These are phyloP conservation scores for Microcyclospora pomicola DNA, from an alignment of 2,329 filamentous ascomycete species.

Conservation along the genomic window DNA sequence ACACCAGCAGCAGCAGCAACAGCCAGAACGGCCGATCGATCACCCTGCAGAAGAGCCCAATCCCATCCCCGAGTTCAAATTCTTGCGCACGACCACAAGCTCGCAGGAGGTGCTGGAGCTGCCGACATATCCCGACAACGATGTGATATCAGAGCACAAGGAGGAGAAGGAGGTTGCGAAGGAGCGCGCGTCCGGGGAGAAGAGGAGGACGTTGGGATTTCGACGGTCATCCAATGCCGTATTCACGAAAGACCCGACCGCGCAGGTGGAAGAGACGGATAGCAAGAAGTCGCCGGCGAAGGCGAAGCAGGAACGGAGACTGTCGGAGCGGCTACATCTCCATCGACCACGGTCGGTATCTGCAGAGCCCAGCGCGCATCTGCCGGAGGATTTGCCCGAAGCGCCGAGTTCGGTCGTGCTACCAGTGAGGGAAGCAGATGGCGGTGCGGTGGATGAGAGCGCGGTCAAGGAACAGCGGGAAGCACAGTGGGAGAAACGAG, in stretches of 20 bases:
- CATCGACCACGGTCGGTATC: constrained; percentile 41
- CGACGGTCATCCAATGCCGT: constrained; percentile 21
- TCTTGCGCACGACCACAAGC: constrained; percentile 72
- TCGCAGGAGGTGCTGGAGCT: constrained; percentile 67
- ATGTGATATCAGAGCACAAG: constrained; percentile 1
- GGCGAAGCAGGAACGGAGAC: constrained; percentile 28
- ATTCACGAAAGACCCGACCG: constrained; percentile 11
- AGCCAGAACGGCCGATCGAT: constrained; percentile 15
- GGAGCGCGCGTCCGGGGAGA: constrained; percentile 11
- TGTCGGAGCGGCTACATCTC: constrained; percentile 61
- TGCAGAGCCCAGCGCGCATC: constrained; percentile 51
- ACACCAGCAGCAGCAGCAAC: constrained; percentile 11
- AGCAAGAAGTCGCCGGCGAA: constrained; percentile 11
- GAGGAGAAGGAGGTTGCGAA: constrained; percentile 3
- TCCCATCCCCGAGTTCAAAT: constrained; percentile 53
- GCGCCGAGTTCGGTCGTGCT: constrained; percentile 57
- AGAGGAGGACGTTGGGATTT: constrained; percentile 22
- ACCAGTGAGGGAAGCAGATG: constrained; percentile 7
- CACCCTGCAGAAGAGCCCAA: constrained; percentile 14
- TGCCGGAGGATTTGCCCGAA: constrained; percentile 68
- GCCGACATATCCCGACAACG: constrained; percentile 40
- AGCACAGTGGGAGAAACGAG: constrained; percentile 80
- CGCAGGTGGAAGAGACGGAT: constrained; percentile 2
- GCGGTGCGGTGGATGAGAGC: constrained; percentile 22
- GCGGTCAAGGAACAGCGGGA: constrained; percentile 40